A percentile compares a stretch with the other conserved stretches of the same genome.
Conservation (phyloP, 129 eudicot species). For the Ambrosia artemisiifolia region DNA sequence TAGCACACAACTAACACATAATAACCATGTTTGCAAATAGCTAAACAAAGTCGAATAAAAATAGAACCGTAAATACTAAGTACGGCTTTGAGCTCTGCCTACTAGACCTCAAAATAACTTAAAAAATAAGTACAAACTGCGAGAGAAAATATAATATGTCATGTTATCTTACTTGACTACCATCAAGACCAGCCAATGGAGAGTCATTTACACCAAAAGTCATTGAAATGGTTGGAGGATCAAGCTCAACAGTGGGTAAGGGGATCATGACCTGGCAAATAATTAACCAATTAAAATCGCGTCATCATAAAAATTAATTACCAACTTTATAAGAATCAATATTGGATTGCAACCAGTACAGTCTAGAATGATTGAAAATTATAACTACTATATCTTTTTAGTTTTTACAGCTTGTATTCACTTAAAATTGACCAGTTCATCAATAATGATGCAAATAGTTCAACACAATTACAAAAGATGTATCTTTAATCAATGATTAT, state of each 20-base stretch:
- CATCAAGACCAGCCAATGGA: conserved; percentile 96
- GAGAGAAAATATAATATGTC: too few species aligned
- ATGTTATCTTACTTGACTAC: conserved; percentile 61
- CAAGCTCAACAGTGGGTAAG: conserved; percentile 86
- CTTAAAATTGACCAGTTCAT: neutral
- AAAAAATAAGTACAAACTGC: neutral
- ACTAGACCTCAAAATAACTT: neutral
- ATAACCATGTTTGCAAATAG: too few species aligned
- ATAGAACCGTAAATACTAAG: neutral
- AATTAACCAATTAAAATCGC: neutral
- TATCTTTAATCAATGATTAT: neutral
- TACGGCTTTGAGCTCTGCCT: neutral
- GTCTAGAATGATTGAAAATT: neutral
- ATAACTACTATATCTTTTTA: neutral
- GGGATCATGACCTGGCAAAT: conserved; percentile 66
- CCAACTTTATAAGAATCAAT: neutral
- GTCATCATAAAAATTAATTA: neutral
- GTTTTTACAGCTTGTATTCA: neutral
- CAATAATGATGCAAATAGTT: neutral
- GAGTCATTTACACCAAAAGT: conserved; percentile 99
- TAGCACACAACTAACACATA: too few species aligned
- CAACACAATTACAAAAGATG: neutral
- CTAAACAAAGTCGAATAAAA: neutral
- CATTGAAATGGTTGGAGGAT: conserved; percentile 98
- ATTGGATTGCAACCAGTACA: neutral